A percentile compares a stretch with the other conserved stretches of the same genome.
Evolutionary conservation across 352 stramenopile species (phyloP).

Genomic region (Globisporangium recalcitrans): DNA sequence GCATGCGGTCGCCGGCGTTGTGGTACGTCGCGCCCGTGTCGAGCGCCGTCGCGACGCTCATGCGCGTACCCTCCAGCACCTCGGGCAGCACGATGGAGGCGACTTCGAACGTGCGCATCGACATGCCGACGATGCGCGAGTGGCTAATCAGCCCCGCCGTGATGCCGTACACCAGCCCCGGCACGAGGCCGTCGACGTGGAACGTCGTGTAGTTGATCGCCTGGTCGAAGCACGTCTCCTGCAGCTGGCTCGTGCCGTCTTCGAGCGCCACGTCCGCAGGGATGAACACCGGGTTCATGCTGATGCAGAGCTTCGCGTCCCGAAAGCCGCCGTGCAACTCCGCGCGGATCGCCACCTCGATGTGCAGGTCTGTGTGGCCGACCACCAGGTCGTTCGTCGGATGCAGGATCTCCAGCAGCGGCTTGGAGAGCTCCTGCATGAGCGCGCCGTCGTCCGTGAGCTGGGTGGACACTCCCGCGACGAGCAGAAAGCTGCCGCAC

Average conservation of each 20-base stretch:
- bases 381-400: constrained; percentile 48
- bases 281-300: constrained; percentile 41
- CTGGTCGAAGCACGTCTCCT: constrained; percentile 60
- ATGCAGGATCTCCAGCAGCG: constrained; percentile 54
- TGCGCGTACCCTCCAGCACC: constrained; percentile 5
- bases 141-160: constrained; percentile 43
- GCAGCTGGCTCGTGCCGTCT: constrained; percentile 21
- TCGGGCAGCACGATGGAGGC: constrained; percentile 32
- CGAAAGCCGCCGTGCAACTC: constrained; percentile 23
- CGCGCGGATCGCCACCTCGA: constrained; percentile 45
- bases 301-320: constrained; percentile 47
- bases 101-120: constrained; percentile 59
- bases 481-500: not conserved
- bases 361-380: constrained; percentile 35
- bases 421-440: constrained; percentile 20
- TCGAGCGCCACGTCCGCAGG: constrained; percentile 38
- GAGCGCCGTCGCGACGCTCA: constrained; percentile 47
- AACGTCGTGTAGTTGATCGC: constrained; percentile 48
- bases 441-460: constrained; percentile 29
- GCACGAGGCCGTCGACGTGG: constrained; percentile 45
- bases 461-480: constrained; percentile 16
- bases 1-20: constrained; percentile 20
- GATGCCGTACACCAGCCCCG: constrained; percentile 49
- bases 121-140: constrained; percentile 51
- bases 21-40: constrained; percentile 36